These are phyloP conservation scores for Trichoderma koningiopsis DNA, from an alignment of 2,329 filamentous ascomycete genomes.

Conservation along the genomic window DNA sequence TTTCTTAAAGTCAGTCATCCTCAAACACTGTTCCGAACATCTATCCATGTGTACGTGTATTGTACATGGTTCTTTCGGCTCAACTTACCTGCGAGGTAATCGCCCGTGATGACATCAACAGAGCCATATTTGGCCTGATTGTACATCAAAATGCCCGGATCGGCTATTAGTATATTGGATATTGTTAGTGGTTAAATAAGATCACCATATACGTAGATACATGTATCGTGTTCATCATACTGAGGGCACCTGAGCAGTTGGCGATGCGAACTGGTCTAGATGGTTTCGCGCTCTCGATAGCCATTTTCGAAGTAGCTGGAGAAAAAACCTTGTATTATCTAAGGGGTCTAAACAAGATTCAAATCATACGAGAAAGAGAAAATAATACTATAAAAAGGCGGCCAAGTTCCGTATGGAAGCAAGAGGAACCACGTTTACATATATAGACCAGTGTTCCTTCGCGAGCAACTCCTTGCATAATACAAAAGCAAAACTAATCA, in stretches of 20 bases:
- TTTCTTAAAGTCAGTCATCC: neutral
- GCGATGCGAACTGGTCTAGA: conserved; percentile 31
- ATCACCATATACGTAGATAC: neutral
- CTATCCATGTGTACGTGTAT: neutral
- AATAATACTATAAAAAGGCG: neutral
- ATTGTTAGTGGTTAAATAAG: neutral
- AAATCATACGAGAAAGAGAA: neutral
- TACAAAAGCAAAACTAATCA: neutral
- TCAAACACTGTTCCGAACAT: neutral
- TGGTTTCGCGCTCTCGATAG: neutral
- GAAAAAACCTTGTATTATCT: neutral
- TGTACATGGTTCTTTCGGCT: neutral
- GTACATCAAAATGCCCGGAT: conserved; percentile 34
- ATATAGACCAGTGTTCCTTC: neutral
- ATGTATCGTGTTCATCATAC: conserved; percentile 17
- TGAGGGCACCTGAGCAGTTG: conserved; percentile 34
- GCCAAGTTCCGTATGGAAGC: neutral
- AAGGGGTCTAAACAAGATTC: neutral
- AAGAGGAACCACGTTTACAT: neutral
- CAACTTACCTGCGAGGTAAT: conserved; percentile 50
- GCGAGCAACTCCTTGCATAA: neutral
- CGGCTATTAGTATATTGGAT: conserved; percentile 18
- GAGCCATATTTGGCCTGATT: conserved; percentile 36
- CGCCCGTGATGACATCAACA: conserved; percentile 55
- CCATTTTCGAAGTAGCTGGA: neutral